Base-by-base conservation (phyloP, 1,139 yeast species). In the Zygoascus meyerae region DNA sequence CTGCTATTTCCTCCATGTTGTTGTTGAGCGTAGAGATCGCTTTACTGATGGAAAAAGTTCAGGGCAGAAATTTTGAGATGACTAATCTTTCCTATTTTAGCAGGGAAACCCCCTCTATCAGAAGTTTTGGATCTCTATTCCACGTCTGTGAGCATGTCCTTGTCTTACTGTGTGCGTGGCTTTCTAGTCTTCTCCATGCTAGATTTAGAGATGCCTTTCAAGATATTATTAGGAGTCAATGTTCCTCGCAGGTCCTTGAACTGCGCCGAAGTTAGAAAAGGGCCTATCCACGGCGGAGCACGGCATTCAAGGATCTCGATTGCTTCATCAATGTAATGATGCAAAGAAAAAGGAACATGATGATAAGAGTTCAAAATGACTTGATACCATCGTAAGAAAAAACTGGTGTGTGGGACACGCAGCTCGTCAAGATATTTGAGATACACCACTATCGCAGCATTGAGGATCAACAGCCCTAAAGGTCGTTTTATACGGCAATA, bases 1-100 rank as follows among this genome's bases (percentile, higher is more conserved):
- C 51, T 11, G 61, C 56, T 5, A 60, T 47, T 32, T 53, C 52
- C 36, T 60, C 64, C 64, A 60, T 60, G 10, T 21, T 21, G 26
- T 21, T 21, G 29, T 30, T 16, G 12, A 11, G 34, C 15, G 32
- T 37, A 11, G 28, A n/a, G 26, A 21, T 11, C n/a, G 14, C 14
- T 30, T 12, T 14, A 32, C 16, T 32, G 2, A 8, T 6, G 34
- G 14, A 11, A 32, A 33, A 33, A 12, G 6, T 34, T 34, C n/a
- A 3, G 15, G 36, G 3, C 15, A 6, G 35, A 16, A 34, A 34
- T 34, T 15, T 34, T 18, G 2, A 3, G 37, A 2, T 34, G 37
- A 34, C 37, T 34, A 34, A 34, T 12, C 2, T 15, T 34, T 18
- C 18, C 37, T n/a, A 10, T 14, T 14, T 8, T 14, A 16, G 12